Conservation (phyloP, 1,139 yeast genomes). For the Hanseniaspora gamundiae region DNA sequence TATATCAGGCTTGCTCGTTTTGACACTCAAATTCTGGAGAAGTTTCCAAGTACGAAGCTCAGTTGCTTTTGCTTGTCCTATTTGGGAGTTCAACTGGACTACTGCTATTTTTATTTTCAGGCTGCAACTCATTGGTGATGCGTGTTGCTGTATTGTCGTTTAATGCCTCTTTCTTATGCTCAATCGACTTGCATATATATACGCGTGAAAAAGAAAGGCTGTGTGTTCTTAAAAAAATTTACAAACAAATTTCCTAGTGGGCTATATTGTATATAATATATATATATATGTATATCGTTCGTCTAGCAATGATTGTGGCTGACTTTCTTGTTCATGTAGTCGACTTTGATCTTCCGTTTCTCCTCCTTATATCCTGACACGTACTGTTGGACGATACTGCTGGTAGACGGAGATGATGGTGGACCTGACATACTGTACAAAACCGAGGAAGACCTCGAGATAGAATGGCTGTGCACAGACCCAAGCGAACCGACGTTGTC, state of each 20-base stretch:
- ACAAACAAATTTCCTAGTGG: too few species aligned
- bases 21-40: slow-evolving; percentile 15
- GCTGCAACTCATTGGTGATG: not conserved
- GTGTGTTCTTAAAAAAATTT: not conserved
- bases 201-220: not conserved
- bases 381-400: not conserved
- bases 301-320: not conserved
- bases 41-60: slow-evolving; percentile 32
- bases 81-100: slow-evolving; percentile 54
- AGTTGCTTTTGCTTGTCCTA: slow-evolving; percentile 50
- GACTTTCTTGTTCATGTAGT: slow-evolving; percentile 1
- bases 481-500: not conserved
- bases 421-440: not conserved
- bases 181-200: not conserved
- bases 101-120: slow-evolving; percentile 47
- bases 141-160: not conserved
- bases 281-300: too few species aligned
- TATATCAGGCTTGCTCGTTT: slow-evolving; percentile 34
- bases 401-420: not conserved
- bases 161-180: not conserved
- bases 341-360: not conserved
- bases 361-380: not conserved
- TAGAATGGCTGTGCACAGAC: not conserved
- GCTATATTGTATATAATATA: too few species aligned
- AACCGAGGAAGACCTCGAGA: not conserved